Percentiles rank a stretch among this genome's conserved stretches.
Evolutionary conservation across 345 rosid species (phyloP).

Genomic region (Camelina hispida): DNA sequence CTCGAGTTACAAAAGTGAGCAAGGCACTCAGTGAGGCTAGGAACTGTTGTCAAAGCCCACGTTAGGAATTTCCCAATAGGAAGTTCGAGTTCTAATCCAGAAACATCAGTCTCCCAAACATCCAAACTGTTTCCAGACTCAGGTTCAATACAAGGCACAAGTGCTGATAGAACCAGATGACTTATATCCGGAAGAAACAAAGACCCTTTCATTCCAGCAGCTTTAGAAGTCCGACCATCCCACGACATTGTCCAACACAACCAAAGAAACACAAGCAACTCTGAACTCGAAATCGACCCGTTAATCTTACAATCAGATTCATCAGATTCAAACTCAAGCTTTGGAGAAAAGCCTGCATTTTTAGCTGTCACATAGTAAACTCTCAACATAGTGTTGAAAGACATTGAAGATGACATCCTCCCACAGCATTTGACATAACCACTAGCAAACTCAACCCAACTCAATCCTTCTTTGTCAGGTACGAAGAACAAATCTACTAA

Average conservation of each 20-base stretch:
- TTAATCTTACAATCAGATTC: slow-evolving; percentile 67
- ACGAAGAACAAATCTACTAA: slow-evolving; percentile 67
- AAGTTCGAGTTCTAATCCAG: slow-evolving; percentile 56
- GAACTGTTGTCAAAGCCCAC: slow-evolving; percentile 66
- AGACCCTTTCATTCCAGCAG: slow-evolving; percentile 31
- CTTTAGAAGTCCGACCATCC: slow-evolving; percentile 47
- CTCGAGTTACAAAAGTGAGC: slow-evolving; percentile 59
- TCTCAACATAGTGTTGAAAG: slow-evolving; percentile 62
- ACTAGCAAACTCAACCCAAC: slow-evolving; percentile 73
- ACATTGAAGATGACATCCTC: slow-evolving; percentile 66
- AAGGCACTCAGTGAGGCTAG: slow-evolving; percentile 66
- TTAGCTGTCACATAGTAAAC: slow-evolving; percentile 45
- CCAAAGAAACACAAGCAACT: slow-evolving; percentile 66
- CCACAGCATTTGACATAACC: slow-evolving; percentile 86
- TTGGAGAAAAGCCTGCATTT: slow-evolving; percentile 54
- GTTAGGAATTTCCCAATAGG: slow-evolving; percentile 69
- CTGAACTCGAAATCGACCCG: slow-evolving; percentile 56
- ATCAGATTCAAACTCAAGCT: slow-evolving; percentile 68
- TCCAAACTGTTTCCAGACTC: slow-evolving; percentile 53
- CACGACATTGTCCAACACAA: slow-evolving; percentile 81
- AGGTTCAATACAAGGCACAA: slow-evolving; percentile 61
- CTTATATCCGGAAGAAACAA: slow-evolving; percentile 66
- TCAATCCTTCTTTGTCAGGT: slow-evolving; percentile 56
- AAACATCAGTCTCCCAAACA: slow-evolving; percentile 62
- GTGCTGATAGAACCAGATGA: slow-evolving; percentile 67